Evolutionary conservation across 768 basidiomycete species (phyloP).

Genomic region (Pleurotus tuber-regium): DNA sequence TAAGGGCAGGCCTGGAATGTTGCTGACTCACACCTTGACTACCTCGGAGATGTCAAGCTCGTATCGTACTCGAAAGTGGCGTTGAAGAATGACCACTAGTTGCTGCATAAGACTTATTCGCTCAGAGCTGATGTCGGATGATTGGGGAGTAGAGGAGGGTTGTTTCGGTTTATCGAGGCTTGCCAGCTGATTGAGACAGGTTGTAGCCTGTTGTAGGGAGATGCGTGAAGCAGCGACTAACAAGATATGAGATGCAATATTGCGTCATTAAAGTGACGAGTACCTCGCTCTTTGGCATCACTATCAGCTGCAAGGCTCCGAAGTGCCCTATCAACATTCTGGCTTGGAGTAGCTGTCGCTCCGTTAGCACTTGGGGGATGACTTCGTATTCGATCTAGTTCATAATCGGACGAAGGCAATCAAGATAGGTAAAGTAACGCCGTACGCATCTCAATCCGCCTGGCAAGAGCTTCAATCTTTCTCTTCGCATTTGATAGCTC

Average conservation of each 20-base stretch:
- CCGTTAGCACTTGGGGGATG: conserved; percentile 22
- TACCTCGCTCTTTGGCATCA: conserved; percentile 32
- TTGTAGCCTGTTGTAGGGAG: conserved; percentile 61
- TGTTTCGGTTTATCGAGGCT: conserved; percentile 40
- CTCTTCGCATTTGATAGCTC: conserved; percentile 74
- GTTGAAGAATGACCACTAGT: conserved; percentile 63
- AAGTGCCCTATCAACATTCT: not conserved
- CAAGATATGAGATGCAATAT: conserved; percentile 10
- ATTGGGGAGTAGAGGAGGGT: conserved; percentile 25
- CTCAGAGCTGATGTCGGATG: conserved; percentile 39
- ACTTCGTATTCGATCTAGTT: conserved; percentile 25
- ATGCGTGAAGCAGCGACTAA: conserved; percentile 70
- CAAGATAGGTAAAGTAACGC: conserved; percentile 11
- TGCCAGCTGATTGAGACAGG: conserved; percentile 54
- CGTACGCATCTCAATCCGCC: conserved; percentile 55
- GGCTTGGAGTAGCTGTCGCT: not conserved
- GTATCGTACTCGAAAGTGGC: conserved; percentile 72
- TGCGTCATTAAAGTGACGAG: conserved; percentile 10
- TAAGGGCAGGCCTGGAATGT: not conserved
- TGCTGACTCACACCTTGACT: conserved; percentile 62
- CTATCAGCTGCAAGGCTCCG: not conserved
- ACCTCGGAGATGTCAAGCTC: conserved; percentile 70
- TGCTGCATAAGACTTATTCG: conserved; percentile 63
- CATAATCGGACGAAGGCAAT: not conserved
- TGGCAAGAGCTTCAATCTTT: conserved; percentile 68